Conservation (phyloP, 148 eudicot genomes). For the Suaeda aralocaspica region DNA sequence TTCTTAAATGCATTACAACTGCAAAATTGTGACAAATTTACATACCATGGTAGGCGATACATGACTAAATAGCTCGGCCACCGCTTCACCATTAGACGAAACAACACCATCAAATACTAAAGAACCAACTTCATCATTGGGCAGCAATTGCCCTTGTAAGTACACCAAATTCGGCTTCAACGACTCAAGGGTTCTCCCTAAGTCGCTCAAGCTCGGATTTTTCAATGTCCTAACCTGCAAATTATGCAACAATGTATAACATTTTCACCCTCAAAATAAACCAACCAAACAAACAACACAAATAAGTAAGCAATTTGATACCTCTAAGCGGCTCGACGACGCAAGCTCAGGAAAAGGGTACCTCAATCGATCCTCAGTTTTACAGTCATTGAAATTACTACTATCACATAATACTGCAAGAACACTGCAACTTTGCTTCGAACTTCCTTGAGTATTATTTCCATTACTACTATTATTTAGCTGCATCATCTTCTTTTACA, state of each 20-base stretch:
- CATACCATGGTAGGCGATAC: slow-evolving; percentile 74
- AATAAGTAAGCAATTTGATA: slow-evolving; percentile 10
- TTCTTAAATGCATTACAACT: background rate
- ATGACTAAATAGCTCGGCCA: slow-evolving; percentile 53
- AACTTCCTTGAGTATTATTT: slow-evolving; percentile 52
- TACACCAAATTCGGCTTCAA: slow-evolving; percentile 68
- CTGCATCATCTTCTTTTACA: slow-evolving; percentile 40
- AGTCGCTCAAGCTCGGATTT: slow-evolving; percentile 59
- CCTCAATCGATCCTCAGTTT: slow-evolving; percentile 23
- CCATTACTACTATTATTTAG: slow-evolving; percentile 30
- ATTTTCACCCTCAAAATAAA: background rate
- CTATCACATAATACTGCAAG: slow-evolving; percentile 62
- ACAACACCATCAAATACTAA: slow-evolving; percentile 59
- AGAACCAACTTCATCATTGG: slow-evolving; percentile 66
- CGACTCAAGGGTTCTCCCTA: slow-evolving; percentile 48
- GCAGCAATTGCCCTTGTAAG: slow-evolving; percentile 67
- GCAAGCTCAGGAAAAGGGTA: slow-evolving; percentile 67
- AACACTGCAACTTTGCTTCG: slow-evolving; percentile 60
- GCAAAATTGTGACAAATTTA: background rate
- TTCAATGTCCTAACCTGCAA: slow-evolving; percentile 65
- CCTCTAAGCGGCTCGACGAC: slow-evolving; percentile 80
- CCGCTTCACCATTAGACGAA: slow-evolving; percentile 44
- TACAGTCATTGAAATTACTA: slow-evolving; percentile 28
- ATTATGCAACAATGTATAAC: background rate
- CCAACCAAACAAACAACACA: background rate